Evolutionary conservation across 2,329 filamentous ascomycete species (phyloP).

Genomic region (Calonectria multiphialidica): DNA sequence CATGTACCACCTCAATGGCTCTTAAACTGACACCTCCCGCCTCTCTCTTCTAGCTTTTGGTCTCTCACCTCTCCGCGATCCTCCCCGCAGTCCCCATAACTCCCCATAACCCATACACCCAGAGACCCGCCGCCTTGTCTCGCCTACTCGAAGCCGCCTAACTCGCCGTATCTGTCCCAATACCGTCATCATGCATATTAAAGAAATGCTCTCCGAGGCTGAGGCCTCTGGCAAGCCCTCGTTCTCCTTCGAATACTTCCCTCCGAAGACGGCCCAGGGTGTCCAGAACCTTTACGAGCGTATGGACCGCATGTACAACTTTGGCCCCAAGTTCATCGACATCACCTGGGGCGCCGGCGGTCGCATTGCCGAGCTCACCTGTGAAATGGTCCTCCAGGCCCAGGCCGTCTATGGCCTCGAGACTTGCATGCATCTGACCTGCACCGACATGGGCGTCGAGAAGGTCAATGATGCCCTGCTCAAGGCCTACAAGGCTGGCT

Average conservation of each 20-base stretch:
- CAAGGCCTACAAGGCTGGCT: slow-evolving; percentile 92
- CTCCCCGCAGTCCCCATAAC: slow-evolving; percentile 17
- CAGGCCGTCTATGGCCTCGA: slow-evolving; percentile 96
- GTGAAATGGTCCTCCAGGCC: slow-evolving; percentile 96
- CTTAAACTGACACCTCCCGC: background rate
- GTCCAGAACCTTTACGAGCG: slow-evolving; percentile 99
- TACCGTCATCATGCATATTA: slow-evolving; percentile 86
- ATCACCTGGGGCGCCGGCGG: slow-evolving; percentile 99
- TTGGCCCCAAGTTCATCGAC: slow-evolving; percentile 96
- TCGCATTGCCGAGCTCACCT: slow-evolving; percentile 89
- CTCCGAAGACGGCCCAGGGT: slow-evolving; percentile 96
- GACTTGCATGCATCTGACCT: slow-evolving; percentile 99
- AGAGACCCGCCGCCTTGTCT: slow-evolving; percentile 6
- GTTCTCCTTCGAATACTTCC: slow-evolving; percentile 99
- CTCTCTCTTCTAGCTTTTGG: background rate
- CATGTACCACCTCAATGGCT: slow-evolving; percentile 13
- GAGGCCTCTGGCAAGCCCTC: slow-evolving; percentile 83
- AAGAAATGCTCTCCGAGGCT: slow-evolving; percentile 87
- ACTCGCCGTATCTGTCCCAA: background rate
- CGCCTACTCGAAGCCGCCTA: background rate
- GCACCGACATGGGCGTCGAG: slow-evolving; percentile 95
- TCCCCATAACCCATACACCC: slow-evolving; percentile 10
- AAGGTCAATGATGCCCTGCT: slow-evolving; percentile 91
- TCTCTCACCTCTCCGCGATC: background rate
- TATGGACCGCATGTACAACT: slow-evolving; percentile 98